A percentile compares a stretch with the other conserved stretches of the same genome.
Conservation (phyloP, 306 rosid species). For the Astragalus membranaceus region DNA sequence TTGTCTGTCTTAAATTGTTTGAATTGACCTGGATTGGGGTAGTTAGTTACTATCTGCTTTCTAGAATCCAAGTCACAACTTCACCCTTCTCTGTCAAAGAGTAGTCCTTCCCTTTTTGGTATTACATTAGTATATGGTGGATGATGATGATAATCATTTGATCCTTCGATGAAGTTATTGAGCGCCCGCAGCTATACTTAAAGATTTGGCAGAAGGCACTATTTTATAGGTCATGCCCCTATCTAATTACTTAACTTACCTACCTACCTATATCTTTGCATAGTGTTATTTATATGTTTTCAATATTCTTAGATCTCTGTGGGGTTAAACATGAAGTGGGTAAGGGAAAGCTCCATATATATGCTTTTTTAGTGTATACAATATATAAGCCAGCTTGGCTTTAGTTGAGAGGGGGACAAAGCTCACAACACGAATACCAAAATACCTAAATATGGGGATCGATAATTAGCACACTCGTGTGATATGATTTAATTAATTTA, state of each 20-base stretch:
- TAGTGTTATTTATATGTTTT: not conserved
- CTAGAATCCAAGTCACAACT: not conserved
- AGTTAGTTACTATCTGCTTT: not conserved
- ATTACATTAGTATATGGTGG: not conserved
- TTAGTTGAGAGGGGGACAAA: constrained; percentile 18
- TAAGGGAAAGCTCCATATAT: constrained; percentile 6
- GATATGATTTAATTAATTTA: too few species aligned
- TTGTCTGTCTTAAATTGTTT: constrained; percentile 14
- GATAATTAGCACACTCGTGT: constrained; percentile 18
- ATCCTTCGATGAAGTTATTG: not conserved
- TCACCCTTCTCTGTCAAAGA: not conserved
- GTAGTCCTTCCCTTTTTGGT: constrained; percentile 25
- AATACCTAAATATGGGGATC: constrained; percentile 13
- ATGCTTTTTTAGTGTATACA: not conserved
- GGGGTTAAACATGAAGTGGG: constrained; percentile 7
- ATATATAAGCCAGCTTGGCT: constrained; percentile 16
- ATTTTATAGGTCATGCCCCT: not conserved
- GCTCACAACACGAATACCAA: not conserved
- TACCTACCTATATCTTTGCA: not conserved
- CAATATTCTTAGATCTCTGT: not conserved
- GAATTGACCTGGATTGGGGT: not conserved
- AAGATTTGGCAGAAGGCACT: not conserved
- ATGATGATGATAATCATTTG: not conserved
- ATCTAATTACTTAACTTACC: not conserved
- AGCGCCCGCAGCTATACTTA: too few species aligned